phyloP scores from a whole-genome alignment of 2,329 filamentous ascomycete genomes.

The Colletotrichum sp. region DNA sequence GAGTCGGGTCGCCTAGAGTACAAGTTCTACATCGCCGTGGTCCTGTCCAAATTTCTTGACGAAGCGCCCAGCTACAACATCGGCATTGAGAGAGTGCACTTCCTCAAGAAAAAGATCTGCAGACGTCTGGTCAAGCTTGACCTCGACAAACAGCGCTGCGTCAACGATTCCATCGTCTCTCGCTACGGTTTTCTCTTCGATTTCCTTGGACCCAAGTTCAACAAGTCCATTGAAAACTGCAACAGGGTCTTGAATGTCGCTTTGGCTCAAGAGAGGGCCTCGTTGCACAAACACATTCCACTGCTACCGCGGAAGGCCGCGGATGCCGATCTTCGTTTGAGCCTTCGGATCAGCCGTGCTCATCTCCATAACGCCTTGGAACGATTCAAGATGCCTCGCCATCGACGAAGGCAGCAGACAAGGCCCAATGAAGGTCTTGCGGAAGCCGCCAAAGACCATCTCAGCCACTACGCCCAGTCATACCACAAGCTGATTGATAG shows the following conservation, averaged over 20 bases:
- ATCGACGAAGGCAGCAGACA: not conserved
- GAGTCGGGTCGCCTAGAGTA: slow-evolving; percentile 54
- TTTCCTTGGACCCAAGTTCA: slow-evolving; percentile 30
- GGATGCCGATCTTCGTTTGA: slow-evolving; percentile 34
- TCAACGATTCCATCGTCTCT: not conserved
- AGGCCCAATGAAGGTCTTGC: not conserved
- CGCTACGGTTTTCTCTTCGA: slow-evolving; percentile 34
- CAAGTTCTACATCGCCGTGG: slow-evolving; percentile 60
- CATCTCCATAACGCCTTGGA: slow-evolving; percentile 30
- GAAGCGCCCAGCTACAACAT: slow-evolving; percentile 34
- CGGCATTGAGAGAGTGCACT: slow-evolving; percentile 37
- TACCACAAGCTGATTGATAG: slow-evolving; percentile 22
- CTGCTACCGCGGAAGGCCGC: slow-evolving; percentile 42
- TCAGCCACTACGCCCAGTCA: slow-evolving; percentile 22
- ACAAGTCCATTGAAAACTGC: slow-evolving; percentile 31
- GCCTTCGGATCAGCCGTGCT: slow-evolving; percentile 43
- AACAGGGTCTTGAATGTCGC: slow-evolving; percentile 32
- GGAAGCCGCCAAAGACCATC: slow-evolving; percentile 15
- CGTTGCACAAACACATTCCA: slow-evolving; percentile 42
- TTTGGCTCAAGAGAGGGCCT: slow-evolving; percentile 46
- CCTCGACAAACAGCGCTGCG: slow-evolving; percentile 32
- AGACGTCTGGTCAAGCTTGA: slow-evolving; percentile 65
- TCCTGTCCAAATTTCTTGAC: slow-evolving; percentile 52
- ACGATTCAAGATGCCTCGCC: not conserved
- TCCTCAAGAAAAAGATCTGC: slow-evolving; percentile 58